Evolutionary conservation across 2,329 filamentous ascomycete genomes (phyloP).

Genomic region (Ceratocystis diversiconidia): DNA sequence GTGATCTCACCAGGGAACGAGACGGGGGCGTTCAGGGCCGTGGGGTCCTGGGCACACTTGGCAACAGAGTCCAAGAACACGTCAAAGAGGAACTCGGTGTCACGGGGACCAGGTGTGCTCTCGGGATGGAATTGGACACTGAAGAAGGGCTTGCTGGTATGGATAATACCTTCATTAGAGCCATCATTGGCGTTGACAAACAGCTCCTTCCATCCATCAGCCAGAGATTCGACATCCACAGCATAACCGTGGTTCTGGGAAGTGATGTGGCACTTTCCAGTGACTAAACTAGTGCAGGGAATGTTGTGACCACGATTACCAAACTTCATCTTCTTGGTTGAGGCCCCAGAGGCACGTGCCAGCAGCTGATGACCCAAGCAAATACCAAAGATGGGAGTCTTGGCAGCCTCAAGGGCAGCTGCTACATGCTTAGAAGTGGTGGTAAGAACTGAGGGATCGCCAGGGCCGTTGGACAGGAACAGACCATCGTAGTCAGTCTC

Average conservation of each 20-base stretch:
- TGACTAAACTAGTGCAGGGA: constrained; percentile 88
- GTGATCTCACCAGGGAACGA: constrained; percentile 73
- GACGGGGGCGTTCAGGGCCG: constrained; percentile 57
- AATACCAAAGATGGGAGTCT: constrained; percentile 86
- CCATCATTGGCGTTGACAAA: constrained; percentile 98
- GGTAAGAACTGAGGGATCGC: constrained; percentile 78
- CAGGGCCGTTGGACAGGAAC: constrained; percentile 95
- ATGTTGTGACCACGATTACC: constrained; percentile 98
- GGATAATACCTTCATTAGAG: constrained; percentile 95
- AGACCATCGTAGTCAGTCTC: constrained; percentile 84
- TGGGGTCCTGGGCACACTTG: constrained; percentile 52
- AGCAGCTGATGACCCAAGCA: constrained; percentile 91
- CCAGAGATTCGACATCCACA: constrained; percentile 65
- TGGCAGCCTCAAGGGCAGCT: constrained; percentile 59
- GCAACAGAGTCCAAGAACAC: constrained; percentile 82
- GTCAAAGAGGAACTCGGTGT: constrained; percentile 94
- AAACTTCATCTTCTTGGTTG: constrained; percentile 94
- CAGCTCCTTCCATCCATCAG: constrained; percentile 74
- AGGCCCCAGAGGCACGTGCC: constrained; percentile 71
- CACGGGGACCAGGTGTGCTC: constrained; percentile 84
- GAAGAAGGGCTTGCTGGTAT: constrained; percentile 76
- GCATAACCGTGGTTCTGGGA: constrained; percentile 98
- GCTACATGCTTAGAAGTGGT: constrained; percentile 67
- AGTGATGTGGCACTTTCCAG: constrained; percentile 95
- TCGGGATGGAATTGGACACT: constrained; percentile 99